Evolutionary conservation across 148 eudicot genomes (phyloP).

Genomic region (Nepenthes mirabilis): DNA sequence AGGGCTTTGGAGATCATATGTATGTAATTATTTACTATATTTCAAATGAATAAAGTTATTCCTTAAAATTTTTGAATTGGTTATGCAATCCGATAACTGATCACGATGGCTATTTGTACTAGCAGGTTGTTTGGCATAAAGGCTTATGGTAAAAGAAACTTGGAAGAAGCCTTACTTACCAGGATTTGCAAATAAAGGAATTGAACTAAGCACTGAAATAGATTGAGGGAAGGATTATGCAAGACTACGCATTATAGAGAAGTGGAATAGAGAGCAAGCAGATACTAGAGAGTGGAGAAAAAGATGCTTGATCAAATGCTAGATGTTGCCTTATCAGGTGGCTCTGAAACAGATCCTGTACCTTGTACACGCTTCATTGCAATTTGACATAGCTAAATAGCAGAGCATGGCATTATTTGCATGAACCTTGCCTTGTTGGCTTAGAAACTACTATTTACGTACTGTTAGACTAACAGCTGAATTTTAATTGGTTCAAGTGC

Average conservation of each 20-base stretch:
- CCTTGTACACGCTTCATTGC: constrained; percentile 26
- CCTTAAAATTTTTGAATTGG: constrained; percentile 97
- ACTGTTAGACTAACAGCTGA: too few species aligned
- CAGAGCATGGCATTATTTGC: neutral
- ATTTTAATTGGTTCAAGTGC: too few species aligned
- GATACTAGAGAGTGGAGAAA: constrained; percentile 79
- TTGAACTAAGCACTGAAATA: constrained; percentile 61
- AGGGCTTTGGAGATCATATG: constrained; percentile 95
- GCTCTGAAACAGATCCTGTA: constrained; percentile 20
- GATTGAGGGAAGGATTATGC: constrained; percentile 53
- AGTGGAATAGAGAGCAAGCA: constrained; percentile 70
- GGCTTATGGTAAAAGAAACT: constrained; percentile 52
- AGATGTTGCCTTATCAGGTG: constrained; percentile 38
- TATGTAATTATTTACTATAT: constrained; percentile 82
- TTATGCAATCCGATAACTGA: constrained; percentile 79
- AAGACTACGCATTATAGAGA: constrained; percentile 56
- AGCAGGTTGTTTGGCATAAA: constrained; percentile 85
- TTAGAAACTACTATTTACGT: too few species aligned
- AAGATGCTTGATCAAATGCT: constrained; percentile 71
- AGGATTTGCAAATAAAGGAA: constrained; percentile 59
- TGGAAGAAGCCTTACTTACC: constrained; percentile 79
- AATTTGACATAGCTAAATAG: neutral
- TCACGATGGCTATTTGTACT: constrained; percentile 80
- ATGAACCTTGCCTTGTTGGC: too few species aligned
- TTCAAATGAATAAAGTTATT: constrained; percentile 65